Evolutionary conservation across 202 grass and related monocot genomes (phyloP).

Genomic region (Brachypodium distachyon): DNA sequence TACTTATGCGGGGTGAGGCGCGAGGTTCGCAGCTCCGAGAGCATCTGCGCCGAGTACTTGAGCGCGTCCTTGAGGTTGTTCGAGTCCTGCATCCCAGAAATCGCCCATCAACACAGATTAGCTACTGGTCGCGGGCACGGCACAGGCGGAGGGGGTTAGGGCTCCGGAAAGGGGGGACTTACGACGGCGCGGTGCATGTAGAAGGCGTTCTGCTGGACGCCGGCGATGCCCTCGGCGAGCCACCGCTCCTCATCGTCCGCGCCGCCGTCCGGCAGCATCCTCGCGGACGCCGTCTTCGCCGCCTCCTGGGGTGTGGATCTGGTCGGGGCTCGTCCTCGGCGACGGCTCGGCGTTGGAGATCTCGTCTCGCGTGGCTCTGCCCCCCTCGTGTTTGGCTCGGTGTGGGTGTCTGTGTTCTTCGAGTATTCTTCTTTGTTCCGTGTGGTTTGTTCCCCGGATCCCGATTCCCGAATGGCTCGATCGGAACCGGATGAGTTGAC

Average conservation of each 20-base stretch:
- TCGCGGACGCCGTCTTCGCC: slow-evolving; percentile 27
- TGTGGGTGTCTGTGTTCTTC: slow-evolving; percentile 30
- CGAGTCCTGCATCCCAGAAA: slow-evolving; percentile 57
- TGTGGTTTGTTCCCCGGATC: background rate
- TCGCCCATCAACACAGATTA: slow-evolving; percentile 15
- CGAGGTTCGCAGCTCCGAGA: slow-evolving; percentile 95
- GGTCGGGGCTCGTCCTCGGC: slow-evolving; percentile 16
- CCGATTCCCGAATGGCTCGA: background rate
- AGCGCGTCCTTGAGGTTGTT: slow-evolving; percentile 99
- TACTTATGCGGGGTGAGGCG: slow-evolving; percentile 96
- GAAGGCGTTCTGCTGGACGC: slow-evolving; percentile 97
- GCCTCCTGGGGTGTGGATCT: slow-evolving; percentile 30
- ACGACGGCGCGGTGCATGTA: slow-evolving; percentile 97
- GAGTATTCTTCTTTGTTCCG: slow-evolving; percentile 13
- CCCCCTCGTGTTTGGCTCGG: slow-evolving; percentile 31
- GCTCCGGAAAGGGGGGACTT: slow-evolving; percentile 3
- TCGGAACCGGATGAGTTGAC: slow-evolving; percentile 14
- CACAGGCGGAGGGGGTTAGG: background rate
- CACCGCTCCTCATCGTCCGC: slow-evolving; percentile 94
- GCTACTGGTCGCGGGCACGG: background rate
- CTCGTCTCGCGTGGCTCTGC: slow-evolving; percentile 37
- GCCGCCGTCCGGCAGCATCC: slow-evolving; percentile 59
- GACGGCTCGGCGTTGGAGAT: slow-evolving; percentile 13
- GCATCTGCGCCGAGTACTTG: slow-evolving; percentile 98
- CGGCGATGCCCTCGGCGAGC: slow-evolving; percentile 97